phyloP scores from a whole-genome alignment of 2,329 filamentous ascomycete species.

The Tolypocladium sp. region DNA sequence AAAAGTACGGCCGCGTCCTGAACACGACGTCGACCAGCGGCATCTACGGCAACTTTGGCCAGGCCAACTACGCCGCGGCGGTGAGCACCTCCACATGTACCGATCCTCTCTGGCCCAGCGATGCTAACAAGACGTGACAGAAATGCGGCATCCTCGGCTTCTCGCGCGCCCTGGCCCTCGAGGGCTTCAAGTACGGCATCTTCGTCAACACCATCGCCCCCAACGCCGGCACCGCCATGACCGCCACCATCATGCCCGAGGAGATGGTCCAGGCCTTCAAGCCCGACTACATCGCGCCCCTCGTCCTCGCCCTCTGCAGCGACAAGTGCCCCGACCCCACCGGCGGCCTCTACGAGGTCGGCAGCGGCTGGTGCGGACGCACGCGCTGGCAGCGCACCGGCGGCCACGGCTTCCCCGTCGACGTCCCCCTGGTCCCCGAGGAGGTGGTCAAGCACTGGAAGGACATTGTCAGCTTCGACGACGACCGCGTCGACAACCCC shows the following conservation, averaged over 20 bases:
- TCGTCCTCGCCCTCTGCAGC: slow-evolving; percentile 75
- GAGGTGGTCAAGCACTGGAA: slow-evolving; percentile 68
- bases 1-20: slow-evolving; percentile 94
- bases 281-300: slow-evolving; percentile 92
- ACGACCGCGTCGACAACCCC: slow-evolving; percentile 80
- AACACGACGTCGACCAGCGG: slow-evolving; percentile 96
- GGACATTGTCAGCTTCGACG: slow-evolving; percentile 78
- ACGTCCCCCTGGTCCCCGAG: slow-evolving; percentile 76
- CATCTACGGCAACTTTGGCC: slow-evolving; percentile 98
- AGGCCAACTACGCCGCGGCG: slow-evolving; percentile 92
- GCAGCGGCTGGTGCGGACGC: slow-evolving; percentile 83
- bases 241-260: slow-evolving; percentile 84
- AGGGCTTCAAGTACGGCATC: slow-evolving; percentile 97
- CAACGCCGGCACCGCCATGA: slow-evolving; percentile 95
- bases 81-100: slow-evolving; percentile 32
- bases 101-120: background rate
- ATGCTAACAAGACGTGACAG: slow-evolving; percentile 25
- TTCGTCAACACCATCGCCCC: slow-evolving; percentile 96
- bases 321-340: slow-evolving; percentile 83
- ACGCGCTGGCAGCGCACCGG: slow-evolving; percentile 93
- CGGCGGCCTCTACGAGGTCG: slow-evolving; percentile 86
- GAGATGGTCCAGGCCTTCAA: slow-evolving; percentile 99
- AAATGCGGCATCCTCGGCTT: slow-evolving; percentile 93
- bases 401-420: slow-evolving; percentile 84
- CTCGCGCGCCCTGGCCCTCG: slow-evolving; percentile 83